phyloP scores from a whole-genome alignment of 495 filamentous ascomycete species.

The Lepraria neglecta region DNA sequence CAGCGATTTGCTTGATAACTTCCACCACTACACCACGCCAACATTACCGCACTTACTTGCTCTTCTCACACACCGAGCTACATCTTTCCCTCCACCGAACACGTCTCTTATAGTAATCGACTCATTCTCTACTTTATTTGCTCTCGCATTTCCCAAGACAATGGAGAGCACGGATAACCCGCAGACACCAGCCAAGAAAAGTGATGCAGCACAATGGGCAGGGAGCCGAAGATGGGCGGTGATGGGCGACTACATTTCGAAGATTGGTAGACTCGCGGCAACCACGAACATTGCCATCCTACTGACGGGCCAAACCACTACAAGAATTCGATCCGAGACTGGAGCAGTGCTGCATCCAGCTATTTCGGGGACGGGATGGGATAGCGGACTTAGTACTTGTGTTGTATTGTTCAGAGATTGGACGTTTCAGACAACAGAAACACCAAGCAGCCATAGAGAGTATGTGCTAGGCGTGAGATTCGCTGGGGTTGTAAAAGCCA shows the following conservation, averaged over 20 bases:
- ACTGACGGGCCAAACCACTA: conserved; percentile 64
- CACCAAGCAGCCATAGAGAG: conserved; percentile 17
- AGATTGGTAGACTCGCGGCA: conserved; percentile 62
- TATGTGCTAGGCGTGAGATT: conserved; percentile 28
- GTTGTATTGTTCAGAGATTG: conserved; percentile 69
- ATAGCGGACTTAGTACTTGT: conserved; percentile 57
- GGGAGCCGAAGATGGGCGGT: conserved; percentile 57
- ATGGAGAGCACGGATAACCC: conserved; percentile 20
- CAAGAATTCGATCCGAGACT: conserved; percentile 54
- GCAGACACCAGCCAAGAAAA: conserved; percentile 30
- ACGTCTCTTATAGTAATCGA: conserved; percentile 70
- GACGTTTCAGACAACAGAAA: conserved; percentile 24
- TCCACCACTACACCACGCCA: conserved; percentile 44
- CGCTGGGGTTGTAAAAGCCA: conserved; percentile 44
- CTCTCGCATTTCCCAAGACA: conserved; percentile 60
- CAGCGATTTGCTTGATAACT: conserved; percentile 29
- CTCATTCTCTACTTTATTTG: conserved; percentile 65
- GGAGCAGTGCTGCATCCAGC: conserved; percentile 66
- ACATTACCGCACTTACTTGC: conserved; percentile 72
- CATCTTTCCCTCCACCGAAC: conserved; percentile 50
- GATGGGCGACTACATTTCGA: conserved; percentile 48
- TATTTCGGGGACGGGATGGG: conserved; percentile 63
- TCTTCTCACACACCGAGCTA: conserved; percentile 56
- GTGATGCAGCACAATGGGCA: conserved; percentile 48
- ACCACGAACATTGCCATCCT: conserved; percentile 60